phyloP scores from a whole-genome alignment of 2,329 filamentous ascomycete genomes.

The Verticillium nonalfalfae region DNA sequence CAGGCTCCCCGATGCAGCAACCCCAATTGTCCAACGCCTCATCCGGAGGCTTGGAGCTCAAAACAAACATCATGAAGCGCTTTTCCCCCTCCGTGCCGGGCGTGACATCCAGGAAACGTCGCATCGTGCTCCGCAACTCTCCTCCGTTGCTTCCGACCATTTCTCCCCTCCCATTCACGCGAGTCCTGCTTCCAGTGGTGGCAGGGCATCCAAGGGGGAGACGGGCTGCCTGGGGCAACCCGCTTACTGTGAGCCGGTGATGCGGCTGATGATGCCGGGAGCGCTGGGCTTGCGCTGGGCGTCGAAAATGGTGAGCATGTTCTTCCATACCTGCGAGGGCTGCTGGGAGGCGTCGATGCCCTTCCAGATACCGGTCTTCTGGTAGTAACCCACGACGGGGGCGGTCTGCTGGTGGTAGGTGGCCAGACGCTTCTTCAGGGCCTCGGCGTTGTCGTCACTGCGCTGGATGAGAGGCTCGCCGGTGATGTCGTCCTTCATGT shows the following conservation, averaged over 20 bases:
- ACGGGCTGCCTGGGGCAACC: not conserved
- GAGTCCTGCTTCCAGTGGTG: not conserved
- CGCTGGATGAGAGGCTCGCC: constrained; percentile 95
- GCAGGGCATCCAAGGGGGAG: not conserved
- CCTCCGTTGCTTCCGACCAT: not conserved
- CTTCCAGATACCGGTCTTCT: constrained; percentile 95
- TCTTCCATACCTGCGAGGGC: constrained; percentile 93
- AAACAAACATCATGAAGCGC: not conserved
- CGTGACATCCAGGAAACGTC: not conserved
- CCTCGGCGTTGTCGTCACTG: constrained; percentile 93
- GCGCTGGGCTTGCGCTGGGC: constrained; percentile 15
- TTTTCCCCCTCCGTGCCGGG: not conserved
- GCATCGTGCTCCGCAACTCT: not conserved
- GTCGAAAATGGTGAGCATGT: constrained; percentile 77
- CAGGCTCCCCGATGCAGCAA: not conserved
- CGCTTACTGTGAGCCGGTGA: constrained; percentile 1
- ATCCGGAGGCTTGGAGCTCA: not conserved
- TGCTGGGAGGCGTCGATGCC: constrained; percentile 93
- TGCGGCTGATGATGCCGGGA: constrained; percentile 21
- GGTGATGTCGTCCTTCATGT: constrained; percentile 94
- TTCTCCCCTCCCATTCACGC: not conserved
- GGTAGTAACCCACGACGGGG: constrained; percentile 93
- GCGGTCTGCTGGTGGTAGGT: constrained; percentile 94
- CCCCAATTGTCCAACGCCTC: not conserved
- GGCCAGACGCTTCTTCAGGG: constrained; percentile 86